Evolutionary conservation across 129 eudicot genomes (phyloP), one percentile per base, ranked within the genome.

Genomic region (Dittrichia graveolens): DNA sequence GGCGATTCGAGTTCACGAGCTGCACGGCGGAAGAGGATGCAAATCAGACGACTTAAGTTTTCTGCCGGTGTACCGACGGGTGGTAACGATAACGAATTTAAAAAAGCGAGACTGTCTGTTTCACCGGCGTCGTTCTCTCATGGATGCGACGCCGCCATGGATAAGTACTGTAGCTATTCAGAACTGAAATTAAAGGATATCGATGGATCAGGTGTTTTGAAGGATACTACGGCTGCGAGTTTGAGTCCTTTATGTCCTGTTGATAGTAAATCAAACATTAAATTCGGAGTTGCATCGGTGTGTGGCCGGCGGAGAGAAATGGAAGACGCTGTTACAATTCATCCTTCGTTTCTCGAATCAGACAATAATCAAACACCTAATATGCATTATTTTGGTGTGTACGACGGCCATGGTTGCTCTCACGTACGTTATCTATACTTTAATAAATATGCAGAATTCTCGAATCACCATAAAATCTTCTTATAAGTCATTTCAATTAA

Each of bases 401-500:
- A 82, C 53, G 90, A 85, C 19, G 90, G 90, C 44, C 90, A 85
- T 19, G 90, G 90, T 14, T 79, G 90, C 68, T 82, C 85, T 70
- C 90, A 85, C 8, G 90, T 85, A 81, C 14, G 68, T 66, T 40
- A n/a, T n/a, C 34, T 13, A 12, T 10, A 11, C 59, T 8, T 45
- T 5, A 8, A 47, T 59, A 70, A 10, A 10, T 11, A 65, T 11
- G n/a, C n/a, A 18, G 2, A 15, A 37, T 19, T n/a, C 46, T 50
- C 18, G 2, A 42, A 39, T 24, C 9, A 8, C 6, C 35, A 24
- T 58, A 13, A 10, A 53, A n/a, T 41, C n/a, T 13, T 48, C 10
- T 39, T 18, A 18, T 2, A 43, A 38, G 8, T 0, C 31, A 34
- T 78, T 6, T 14, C 7, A 11, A 45, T 71, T 49, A 35, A 4